Percentiles rank a stretch among this genome's conserved stretches.
Conservation (phyloP, 1,139 yeast genomes). For the Protomyces inouyei region DNA sequence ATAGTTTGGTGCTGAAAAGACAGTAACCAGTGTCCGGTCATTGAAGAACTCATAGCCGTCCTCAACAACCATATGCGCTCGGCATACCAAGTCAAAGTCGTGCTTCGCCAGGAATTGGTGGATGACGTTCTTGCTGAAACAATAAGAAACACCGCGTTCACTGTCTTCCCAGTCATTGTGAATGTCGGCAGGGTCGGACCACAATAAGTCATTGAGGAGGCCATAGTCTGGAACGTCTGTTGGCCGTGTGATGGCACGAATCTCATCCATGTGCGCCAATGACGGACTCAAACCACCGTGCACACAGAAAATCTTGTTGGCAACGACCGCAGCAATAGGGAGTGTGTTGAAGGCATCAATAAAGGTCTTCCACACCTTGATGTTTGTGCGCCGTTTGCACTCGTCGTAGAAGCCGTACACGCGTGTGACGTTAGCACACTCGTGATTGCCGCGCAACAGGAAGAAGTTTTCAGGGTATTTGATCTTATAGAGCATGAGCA, state of each 20-base stretch:
- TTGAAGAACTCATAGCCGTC: slow-evolving; percentile 97
- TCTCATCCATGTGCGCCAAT: slow-evolving; percentile 83
- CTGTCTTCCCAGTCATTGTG: slow-evolving; percentile 97
- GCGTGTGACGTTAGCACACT: slow-evolving; percentile 85
- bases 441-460: slow-evolving; percentile 88
- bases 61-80: slow-evolving; percentile 98
- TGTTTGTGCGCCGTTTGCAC: slow-evolving; percentile 86
- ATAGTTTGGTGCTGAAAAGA: slow-evolving; percentile 92
- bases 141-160: slow-evolving; percentile 95
- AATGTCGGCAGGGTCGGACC: slow-evolving; percentile 98
- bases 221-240: slow-evolving; percentile 98
- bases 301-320: slow-evolving; percentile 92
- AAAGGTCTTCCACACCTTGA: slow-evolving; percentile 89
- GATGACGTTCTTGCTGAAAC: slow-evolving; percentile 87
- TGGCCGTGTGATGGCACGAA: slow-evolving; percentile 83
- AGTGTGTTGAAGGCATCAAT: slow-evolving; percentile 90
- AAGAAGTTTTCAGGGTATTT: slow-evolving; percentile 96
- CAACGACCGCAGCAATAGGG: slow-evolving; percentile 93
- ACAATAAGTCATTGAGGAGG: slow-evolving; percentile 76
- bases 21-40: slow-evolving; percentile 88
- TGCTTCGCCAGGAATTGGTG: slow-evolving; percentile 82
- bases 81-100: slow-evolving; percentile 88
- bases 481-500: slow-evolving; percentile 83
- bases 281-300: slow-evolving; percentile 97
- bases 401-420: slow-evolving; percentile 97